Evolutionary conservation across 2,329 filamentous ascomycete species (phyloP).

Genomic region (Thielaviopsis cerberus): DNA sequence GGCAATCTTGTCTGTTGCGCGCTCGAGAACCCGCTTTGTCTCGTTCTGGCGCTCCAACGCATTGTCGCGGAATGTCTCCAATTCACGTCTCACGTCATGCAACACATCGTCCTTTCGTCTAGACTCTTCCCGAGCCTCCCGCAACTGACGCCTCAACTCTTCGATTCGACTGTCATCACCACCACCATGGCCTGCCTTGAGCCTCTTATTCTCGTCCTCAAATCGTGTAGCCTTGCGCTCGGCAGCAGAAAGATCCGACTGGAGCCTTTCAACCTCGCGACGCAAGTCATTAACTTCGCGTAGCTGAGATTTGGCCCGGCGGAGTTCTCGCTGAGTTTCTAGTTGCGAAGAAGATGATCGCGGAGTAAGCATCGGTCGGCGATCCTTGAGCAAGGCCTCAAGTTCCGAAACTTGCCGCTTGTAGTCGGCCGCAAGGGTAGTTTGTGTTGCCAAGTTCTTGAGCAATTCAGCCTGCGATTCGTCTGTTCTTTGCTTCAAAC

Average conservation of each 20-base stretch:
- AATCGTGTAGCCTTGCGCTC: constrained; percentile 26
- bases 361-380: constrained; percentile 26
- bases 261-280: constrained; percentile 34
- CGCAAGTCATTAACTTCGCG: constrained; percentile 32
- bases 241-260: constrained; percentile 28
- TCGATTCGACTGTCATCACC: constrained; percentile 8
- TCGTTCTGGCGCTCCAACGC: constrained; percentile 36
- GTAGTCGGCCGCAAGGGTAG: constrained; percentile 38
- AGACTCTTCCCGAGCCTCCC: constrained; percentile 25
- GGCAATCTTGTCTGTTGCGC: constrained; percentile 37
- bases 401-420: constrained; percentile 40
- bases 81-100: constrained; percentile 31
- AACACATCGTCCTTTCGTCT: constrained; percentile 31
- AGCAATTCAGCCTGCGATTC: constrained; percentile 29
- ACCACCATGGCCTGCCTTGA: constrained; percentile 12
- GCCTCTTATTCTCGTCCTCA: constrained; percentile 20
- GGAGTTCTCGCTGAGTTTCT: constrained; percentile 35
- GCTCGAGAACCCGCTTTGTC: constrained; percentile 34
- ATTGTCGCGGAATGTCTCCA: constrained; percentile 34
- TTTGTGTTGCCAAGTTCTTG: constrained; percentile 38
- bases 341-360: constrained; percentile 31
- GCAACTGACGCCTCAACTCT: constrained; percentile 19
- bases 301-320: constrained; percentile 33
- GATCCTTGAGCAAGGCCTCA: constrained; percentile 29
- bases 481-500: constrained; percentile 12